These are phyloP conservation scores for Lathyrus oleraceus DNA, from an alignment of 306 rosid species.

Conservation along the genomic window DNA sequence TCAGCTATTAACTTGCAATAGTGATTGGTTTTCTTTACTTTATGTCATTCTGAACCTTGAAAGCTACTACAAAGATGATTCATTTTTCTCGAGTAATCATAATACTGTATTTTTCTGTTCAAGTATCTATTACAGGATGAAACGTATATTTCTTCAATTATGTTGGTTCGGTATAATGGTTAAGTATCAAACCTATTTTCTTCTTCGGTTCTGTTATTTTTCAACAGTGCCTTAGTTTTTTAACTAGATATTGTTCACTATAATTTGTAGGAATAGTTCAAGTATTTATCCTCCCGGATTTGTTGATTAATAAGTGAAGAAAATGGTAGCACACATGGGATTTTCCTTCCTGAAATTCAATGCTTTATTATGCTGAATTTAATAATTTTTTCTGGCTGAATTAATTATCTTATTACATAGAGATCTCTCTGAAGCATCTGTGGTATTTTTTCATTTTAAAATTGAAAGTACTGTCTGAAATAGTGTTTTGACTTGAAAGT, in stretches of 20 bases:
- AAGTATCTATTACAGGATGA: neutral
- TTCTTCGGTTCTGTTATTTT: neutral
- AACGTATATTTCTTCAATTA: neutral
- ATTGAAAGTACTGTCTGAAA: neutral
- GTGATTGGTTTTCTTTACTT: neutral
- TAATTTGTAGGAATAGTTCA: neutral
- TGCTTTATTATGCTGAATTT: neutral
- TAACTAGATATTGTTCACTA: constrained; percentile 14
- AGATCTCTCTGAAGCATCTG: neutral
- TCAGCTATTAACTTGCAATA: constrained; percentile 8
- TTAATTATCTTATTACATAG: constrained; percentile 1
- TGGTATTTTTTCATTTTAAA: neutral
- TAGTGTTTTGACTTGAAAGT: constrained; percentile 9
- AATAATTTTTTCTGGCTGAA: neutral
- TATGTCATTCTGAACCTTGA: constrained; percentile 1
- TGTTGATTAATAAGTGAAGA: neutral
- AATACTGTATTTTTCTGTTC: constrained; percentile 11
- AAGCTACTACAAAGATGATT: constrained; percentile 1
- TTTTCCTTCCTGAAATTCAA: neutral
- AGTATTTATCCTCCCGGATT: neutral
- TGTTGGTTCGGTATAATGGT: neutral
- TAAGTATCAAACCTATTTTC: neutral
- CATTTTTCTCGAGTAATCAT: constrained; percentile 3
- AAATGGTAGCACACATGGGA: constrained; percentile 1
- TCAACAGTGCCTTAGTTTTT: neutral